Base-by-base conservation (phyloP, 257 asterid species). In the Gentiana straminea region DNA sequence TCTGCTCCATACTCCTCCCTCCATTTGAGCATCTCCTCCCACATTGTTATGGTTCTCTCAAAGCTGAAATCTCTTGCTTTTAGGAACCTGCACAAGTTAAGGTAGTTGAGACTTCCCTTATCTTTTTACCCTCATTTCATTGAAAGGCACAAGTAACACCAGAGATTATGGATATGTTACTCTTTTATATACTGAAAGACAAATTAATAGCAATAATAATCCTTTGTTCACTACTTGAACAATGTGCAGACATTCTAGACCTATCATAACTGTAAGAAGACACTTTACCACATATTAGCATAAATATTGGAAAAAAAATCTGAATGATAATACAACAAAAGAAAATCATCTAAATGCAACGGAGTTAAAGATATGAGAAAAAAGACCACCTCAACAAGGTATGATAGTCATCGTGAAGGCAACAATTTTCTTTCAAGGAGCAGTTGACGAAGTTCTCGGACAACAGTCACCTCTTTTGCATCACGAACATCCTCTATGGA, bases 11-110 rank as follows among this genome's bases (percentile, higher is more conserved):
- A 84, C 70, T 78, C 95, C 70, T 61, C 81, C 73, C 98, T 84
- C 98, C 98, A 91, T 51, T 68, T 81, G 65, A 91, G 94, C 96
- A 87, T 84, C 65, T 86, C 96, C 72, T 86, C 94, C 98, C 98
- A 91, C 94, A 83, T 86, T 58, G 70, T 84, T 55, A 82, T 71
- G 65, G 96, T 84, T 64, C 73, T 79, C 39, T 77, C 80, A 51
- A 75, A 63, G 75, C 79, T 56, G 46, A 90, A 83, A 61, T 86
- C 95, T 71, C 92, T 82, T 35, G 96, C 94, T 82, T 91, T 91
- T 73, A 87, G 58, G 70, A 91, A 91, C 67, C 98, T 91, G 73
- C 35, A 52, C 55, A 41, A 75, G 59, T 33, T 35, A 47, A 47
- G 46, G 12, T 11, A 47, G 47, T 24, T 24, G 46, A 41, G 9